Base-by-base conservation (phyloP, 345 rosid species). In the Sisymbrium altissimum region DNA sequence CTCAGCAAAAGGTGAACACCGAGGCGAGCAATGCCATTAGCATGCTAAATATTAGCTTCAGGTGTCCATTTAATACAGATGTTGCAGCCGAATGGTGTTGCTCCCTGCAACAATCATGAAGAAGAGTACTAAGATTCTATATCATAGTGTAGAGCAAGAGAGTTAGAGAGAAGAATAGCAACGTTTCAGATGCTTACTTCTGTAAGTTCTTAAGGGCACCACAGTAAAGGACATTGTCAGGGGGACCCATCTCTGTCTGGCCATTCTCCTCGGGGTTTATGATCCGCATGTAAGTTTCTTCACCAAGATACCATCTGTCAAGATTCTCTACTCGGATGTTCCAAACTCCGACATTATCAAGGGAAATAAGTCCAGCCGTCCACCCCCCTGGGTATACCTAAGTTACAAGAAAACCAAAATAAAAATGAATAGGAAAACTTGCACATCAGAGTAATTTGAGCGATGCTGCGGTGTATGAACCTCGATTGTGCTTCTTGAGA, bases 371-470 rank as follows among this genome's bases (percentile, higher is more conserved):
- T 14, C 88, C 76, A 5, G 99, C 99, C 7, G 97, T 87, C 97
- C 99, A 95, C 63, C 81, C 97, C 50, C 97, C 93, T 7, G 97
- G 96, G 44, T 88, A 88, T 7, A 92, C 99, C 99, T 95, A 68
- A 50, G 77, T 30, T 56, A 10, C 43, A 63, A 43, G 9, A 61
- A 17, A 32, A 57, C 59, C 40, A 44, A 40, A 40, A n/a, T 1
- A 38, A 9, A 50, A n/a, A 43, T 35, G 38, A 19, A 1, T 33
- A 60, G 13, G 10, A 18, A 68, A 61, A 23, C 35, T 1, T 62
- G 27, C 33, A 41, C 27, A 43, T 8, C 18, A 33, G 3, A 59
- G 55, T 68, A 7, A 4, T 19, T 6, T 35, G 57, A 61, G 62
- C 0, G 19, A 50, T 41, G 84, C 83, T 89, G 90, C 0, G 54